Conservation (phyloP, 2,329 filamentous ascomycete genomes). For the Pseudogymnoascus verrucosus region DNA sequence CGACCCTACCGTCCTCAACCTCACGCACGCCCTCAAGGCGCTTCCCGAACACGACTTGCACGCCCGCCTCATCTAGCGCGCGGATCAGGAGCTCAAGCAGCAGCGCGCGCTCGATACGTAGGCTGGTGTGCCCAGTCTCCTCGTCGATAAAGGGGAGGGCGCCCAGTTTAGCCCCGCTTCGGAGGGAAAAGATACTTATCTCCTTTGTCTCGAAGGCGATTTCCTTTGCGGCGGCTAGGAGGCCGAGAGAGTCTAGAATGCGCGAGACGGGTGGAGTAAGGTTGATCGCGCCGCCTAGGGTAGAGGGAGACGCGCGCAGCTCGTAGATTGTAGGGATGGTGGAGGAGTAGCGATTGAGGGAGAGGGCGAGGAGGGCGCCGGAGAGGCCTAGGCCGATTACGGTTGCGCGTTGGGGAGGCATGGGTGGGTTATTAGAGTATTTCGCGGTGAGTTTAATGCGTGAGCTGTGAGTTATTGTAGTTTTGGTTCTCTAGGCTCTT, state of each 20-base stretch:
- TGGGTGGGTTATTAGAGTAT: neutral
- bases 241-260: slow-evolving; percentile 35
- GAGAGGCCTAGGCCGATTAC: slow-evolving; percentile 45
- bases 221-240: slow-evolving; percentile 20
- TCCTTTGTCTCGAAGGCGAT: slow-evolving; percentile 15
- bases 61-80: slow-evolving; percentile 13
- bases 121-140: slow-evolving; percentile 15
- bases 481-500: neutral
- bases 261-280: slow-evolving; percentile 40
- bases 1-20: too few relatives aligned
- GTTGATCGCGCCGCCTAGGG: slow-evolving; percentile 38
- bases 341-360: slow-evolving; percentile 36
- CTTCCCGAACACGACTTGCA: slow-evolving; percentile 14
- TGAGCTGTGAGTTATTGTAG: neutral
- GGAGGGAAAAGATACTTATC: slow-evolving; percentile 26
- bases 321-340: slow-evolving; percentile 39
- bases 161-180: slow-evolving; percentile 22
- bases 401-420: slow-evolving; percentile 5
- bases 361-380: slow-evolving; percentile 41
- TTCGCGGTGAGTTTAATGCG: neutral
- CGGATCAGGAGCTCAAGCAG: slow-evolving; percentile 22
- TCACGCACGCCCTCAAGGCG: slow-evolving; percentile 7
- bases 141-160: slow-evolving; percentile 13
- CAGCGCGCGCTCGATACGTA: slow-evolving; percentile 24
- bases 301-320: slow-evolving; percentile 36